Base-by-base conservation (phyloP, 768 basidiomycete species). In the Phylloporus rhodoxanthus region DNA sequence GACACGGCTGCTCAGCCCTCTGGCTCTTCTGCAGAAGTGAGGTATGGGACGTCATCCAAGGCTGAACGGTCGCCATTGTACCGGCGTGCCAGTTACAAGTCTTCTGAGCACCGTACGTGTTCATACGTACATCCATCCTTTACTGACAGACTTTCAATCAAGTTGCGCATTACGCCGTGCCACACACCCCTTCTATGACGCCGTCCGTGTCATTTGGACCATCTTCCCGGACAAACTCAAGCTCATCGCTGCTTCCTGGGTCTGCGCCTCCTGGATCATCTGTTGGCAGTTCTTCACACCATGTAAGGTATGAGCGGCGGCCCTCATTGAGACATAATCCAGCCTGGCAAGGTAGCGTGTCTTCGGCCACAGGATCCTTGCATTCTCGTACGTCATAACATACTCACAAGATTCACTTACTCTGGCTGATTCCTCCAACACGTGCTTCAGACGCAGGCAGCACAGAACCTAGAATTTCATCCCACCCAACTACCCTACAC, bases 201-300 rank as follows among this genome's bases (percentile, higher is more conserved):
- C 67, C 65, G 7, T 69, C 67, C 4, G 58, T 63, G 17, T 61
- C 61, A 19, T 67, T 72, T 43, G 66, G 67, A 4, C 45, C 67
- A 10, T 80, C 78, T 40, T 76, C 76, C 37, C 73, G 75, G 19
- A 76, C 78, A n/a, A 73, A 72, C 47, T 79, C 78, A 5, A 75
- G 68, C 52, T 75, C 76, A 9, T 81, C 80, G 1, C 57, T 78
- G 29, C 68, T 64, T 45, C 74, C 69, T 32, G 69, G 69, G 20
- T 72, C 70, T 33, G 65, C 67, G 9, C 68, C 67, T 6, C 66
- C 67, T 56, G 68, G 65, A 50, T 72, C 69, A 34, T 69, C 67
- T 34, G 69, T 51, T 39, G 63, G 75, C 8, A 77, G 68, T 55
- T 74, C 71, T 26, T 64, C 65, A 5, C 72, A 72, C 30, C 68